Base-by-base conservation (phyloP, 1,284 basidiomycete genomes). In the Volvariella surrecta region DNA sequence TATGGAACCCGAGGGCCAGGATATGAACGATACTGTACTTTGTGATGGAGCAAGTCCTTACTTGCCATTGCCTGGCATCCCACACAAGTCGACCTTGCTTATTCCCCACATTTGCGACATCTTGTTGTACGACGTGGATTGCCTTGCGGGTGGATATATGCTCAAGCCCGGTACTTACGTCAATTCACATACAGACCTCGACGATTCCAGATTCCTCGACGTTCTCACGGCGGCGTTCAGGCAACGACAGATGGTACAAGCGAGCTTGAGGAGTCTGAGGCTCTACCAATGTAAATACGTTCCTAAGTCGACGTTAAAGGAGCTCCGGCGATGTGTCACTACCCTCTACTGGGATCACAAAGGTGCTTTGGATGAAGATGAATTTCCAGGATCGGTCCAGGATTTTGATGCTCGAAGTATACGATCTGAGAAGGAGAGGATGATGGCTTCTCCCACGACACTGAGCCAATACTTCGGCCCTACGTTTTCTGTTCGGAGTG, bases 171-270 rank as follows among this genome's bases (percentile, higher is more conserved):
- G 45, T 4, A 53, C 50, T 1, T 50, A 53, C 15, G 48, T 59
- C 22, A 59, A 67, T 46, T 64, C 60, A 1, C 52, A 61, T 42
- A 48, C 40, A 39, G 60, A 66, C 42, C 52, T 63, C 37, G 65
- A 66, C 46, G 62, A 66, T 45, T 64, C 63, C 11, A 53, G 58
- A 15, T 67, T 66, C 47, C 50, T 67, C 31, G 63, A 67, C 32
- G 63, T 67, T 1, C 52, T 64, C 9, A 47, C 54, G 13, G 51
- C 57, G 6, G 57, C 53, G 34, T 48, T 67, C 8, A 50, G 51
- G 38, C 44, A 53, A 38, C 41, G 55, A 58, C 32, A 52, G 62
- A 4, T 49, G 53, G n/a, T 49, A 46, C 38, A 50, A 50, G 13
- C 37, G 13, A 51, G 45, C 32, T 39, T 62, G 13, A 56, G 62